Base-by-base conservation (phyloP, 1,284 basidiomycete species). In the Puccinia horiana region DNA sequence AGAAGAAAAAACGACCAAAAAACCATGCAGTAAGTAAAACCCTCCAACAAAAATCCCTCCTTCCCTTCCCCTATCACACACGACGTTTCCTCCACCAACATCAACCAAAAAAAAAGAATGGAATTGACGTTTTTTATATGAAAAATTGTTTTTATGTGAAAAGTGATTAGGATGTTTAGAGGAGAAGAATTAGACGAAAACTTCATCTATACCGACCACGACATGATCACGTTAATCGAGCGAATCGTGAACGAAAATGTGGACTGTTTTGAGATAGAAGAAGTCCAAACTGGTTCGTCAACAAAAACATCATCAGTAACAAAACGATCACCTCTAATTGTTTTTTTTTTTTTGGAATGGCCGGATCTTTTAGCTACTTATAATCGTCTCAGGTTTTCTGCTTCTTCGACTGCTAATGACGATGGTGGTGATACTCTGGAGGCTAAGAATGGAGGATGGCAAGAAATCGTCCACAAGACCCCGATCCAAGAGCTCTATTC, bases 231-330 rank as follows among this genome's bases (percentile, higher is more conserved):
- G 29, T n/a, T 74, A 12, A 54, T 74, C 29, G 37, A 49, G 11
- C 44, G 72, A 29, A 74, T 74, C 23, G 52, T 74, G 9, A n/a
- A 56, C 26, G 72, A 74, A 35, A 29, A 74, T 12, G 29, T 74
- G 16, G 72, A 74, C 20, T 74, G 72, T 32, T 74, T 74, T 32
- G 72, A 74, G 35, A 74, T 74, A 32, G 72, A 74, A 23, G 72
- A 74, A 35, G 72, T 74, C 14, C 49, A 74, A 16, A 74, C 49
- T 32, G 72, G 72, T 74, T 40, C 16, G 52, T 56, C 32, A 26
- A 35, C 47, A 47, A 47, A 47, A 47, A 47, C 44, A 8, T 8
- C 44, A 47, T n/a, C n/a, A n/a, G n/a, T n/a, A n/a, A n/a, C n/a
- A 47, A 16, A 47, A 47, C 16, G 18, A 47, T 1, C 18, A 14